Conservation (phyloP, 2,329 filamentous ascomycete species). For the Chaetomiaceae sp. region DNA sequence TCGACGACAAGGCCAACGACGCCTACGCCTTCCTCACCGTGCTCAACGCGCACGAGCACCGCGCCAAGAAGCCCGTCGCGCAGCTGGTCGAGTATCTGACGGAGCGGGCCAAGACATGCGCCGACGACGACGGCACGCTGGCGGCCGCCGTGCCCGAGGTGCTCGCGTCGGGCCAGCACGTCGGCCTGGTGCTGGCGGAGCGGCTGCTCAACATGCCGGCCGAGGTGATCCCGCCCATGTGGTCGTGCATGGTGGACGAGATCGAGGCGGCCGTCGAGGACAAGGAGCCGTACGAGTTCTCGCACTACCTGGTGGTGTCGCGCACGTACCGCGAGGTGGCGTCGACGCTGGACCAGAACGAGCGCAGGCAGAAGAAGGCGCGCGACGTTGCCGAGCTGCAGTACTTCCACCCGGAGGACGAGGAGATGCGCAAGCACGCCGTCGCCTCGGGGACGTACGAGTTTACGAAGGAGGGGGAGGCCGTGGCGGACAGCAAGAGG, state of each 20-base stretch:
- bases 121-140: slow-evolving; percentile 40
- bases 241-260: slow-evolving; percentile 89
- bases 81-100: slow-evolving; percentile 68
- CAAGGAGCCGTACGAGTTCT: slow-evolving; percentile 86
- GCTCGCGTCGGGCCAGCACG: slow-evolving; percentile 49
- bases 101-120: slow-evolving; percentile 43
- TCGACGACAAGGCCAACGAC: slow-evolving; percentile 90
- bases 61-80: slow-evolving; percentile 66
- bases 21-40: slow-evolving; percentile 90
- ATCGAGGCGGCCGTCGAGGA: slow-evolving; percentile 83
- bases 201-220: slow-evolving; percentile 95
- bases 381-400: slow-evolving; percentile 60
- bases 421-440: slow-evolving; percentile 75
- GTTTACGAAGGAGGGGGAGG: slow-evolving; percentile 77
- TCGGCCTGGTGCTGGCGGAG: slow-evolving; percentile 87
- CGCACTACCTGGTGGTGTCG: slow-evolving; percentile 86
- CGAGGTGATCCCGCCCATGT: slow-evolving; percentile 88
- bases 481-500: slow-evolving; percentile 82
- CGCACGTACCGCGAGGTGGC: slow-evolving; percentile 89
- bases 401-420: slow-evolving; percentile 96
- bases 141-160: slow-evolving; percentile 55
- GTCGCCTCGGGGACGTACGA: slow-evolving; percentile 64
- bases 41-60: slow-evolving; percentile 75
- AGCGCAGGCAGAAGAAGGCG: slow-evolving; percentile 62
- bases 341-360: slow-evolving; percentile 68